A percentile compares a stretch with the other conserved stretches of the same genome.
Conservation (phyloP, 306 rosid genomes). For the Vigna mungo region DNA sequence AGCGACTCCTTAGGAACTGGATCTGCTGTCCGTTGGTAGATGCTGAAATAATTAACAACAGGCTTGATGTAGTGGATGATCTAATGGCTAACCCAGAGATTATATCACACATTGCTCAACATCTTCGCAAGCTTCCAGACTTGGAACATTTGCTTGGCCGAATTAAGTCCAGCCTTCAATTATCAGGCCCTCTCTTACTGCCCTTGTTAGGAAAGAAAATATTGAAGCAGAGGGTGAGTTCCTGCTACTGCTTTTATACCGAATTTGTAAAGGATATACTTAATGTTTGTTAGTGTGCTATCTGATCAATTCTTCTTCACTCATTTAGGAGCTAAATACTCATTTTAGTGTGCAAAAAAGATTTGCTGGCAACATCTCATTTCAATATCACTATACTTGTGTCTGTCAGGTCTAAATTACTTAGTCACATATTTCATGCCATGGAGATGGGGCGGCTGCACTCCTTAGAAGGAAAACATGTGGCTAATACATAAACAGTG, state of each 20-base stretch:
- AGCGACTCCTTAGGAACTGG: slow-evolving; percentile 89
- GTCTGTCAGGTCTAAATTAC: neutral
- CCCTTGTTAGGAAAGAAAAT: slow-evolving; percentile 76
- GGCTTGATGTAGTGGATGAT: slow-evolving; percentile 82
- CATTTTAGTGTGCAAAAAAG: slow-evolving; percentile 32
- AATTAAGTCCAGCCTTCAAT: slow-evolving; percentile 71
- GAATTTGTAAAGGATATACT: slow-evolving; percentile 18
- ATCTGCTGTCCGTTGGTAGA: slow-evolving; percentile 90
- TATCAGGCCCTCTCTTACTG: slow-evolving; percentile 70
- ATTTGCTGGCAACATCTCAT: slow-evolving; percentile 7
- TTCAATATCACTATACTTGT: slow-evolving; percentile 3
- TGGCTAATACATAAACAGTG: slow-evolving; percentile 21
- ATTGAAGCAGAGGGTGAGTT: slow-evolving; percentile 84
- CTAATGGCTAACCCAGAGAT: slow-evolving; percentile 64
- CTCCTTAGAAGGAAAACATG: slow-evolving; percentile 6
- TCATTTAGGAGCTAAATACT: slow-evolving; percentile 22
- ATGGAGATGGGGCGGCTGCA: slow-evolving; percentile 27
- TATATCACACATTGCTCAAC: slow-evolving; percentile 65
- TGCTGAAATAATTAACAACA: slow-evolving; percentile 68
- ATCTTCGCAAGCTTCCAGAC: slow-evolving; percentile 84
- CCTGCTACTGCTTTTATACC: slow-evolving; percentile 20
- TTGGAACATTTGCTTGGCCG: slow-evolving; percentile 87
- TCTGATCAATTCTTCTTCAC: slow-evolving; percentile 13
- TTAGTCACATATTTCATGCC: slow-evolving; percentile 28
- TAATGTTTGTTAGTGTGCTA: slow-evolving; percentile 5